Evolutionary conservation across 1,139 yeast genomes (phyloP).

Genomic region (Zhuliangozyma parablackwelliae): DNA sequence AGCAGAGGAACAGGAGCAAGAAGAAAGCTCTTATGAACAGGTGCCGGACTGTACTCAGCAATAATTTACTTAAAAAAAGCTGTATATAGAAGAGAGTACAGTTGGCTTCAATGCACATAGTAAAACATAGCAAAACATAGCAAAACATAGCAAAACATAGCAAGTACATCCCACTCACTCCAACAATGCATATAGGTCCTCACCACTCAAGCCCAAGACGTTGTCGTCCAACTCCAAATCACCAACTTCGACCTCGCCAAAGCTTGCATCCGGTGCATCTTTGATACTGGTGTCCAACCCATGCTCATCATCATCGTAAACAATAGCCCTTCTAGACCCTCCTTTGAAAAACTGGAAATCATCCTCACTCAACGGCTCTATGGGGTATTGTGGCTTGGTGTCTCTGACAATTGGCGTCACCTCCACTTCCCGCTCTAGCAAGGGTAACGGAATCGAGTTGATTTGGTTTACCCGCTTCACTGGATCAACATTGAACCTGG

Average conservation of each 20-base stretch:
- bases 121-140: too few species aligned
- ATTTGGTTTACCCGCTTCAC: conserved; percentile 14
- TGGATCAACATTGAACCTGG: conserved; percentile 30
- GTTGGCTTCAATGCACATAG: conserved; percentile 8
- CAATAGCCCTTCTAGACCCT: conserved; percentile 1
- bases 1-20: conserved; percentile 19
- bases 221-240: too few species aligned
- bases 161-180: neutral
- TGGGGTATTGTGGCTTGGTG: conserved; percentile 7
- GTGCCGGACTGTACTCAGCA: conserved; percentile 42
- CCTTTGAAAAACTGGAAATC: conserved; percentile 20
- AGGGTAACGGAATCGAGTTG: too few species aligned
- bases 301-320: conserved; percentile 5
- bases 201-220: neutral
- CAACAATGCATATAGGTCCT: neutral
- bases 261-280: too few species aligned
- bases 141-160: too few species aligned
- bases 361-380: conserved; percentile 18
- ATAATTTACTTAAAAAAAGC: conserved; percentile 13
- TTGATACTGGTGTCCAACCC: neutral
- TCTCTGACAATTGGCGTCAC: conserved; percentile 7
- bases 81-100: conserved; percentile 4
- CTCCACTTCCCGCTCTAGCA: neutral
- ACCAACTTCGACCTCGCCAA: too few species aligned
- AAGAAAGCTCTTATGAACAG: conserved; percentile 8